Base-by-base conservation (phyloP, 306 rosid species). In the Prunus persica region DNA sequence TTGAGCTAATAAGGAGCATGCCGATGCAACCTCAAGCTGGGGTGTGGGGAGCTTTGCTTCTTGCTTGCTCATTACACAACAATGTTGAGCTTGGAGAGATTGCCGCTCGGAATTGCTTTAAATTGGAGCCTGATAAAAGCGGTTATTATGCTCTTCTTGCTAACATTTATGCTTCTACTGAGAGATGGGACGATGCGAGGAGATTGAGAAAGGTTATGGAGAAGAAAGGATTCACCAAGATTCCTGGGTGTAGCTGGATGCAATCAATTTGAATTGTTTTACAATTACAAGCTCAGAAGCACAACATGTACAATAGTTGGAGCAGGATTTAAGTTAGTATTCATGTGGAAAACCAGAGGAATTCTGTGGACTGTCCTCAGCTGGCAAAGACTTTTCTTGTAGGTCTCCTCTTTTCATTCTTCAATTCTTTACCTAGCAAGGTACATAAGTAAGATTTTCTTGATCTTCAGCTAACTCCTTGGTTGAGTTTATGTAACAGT, bases 1-100 rank as follows among this genome's bases (percentile, higher is more conserved):
- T 84, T 72, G 78, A 74, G 68, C 85, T 90, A 19, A 83, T 88
- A 83, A 82, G 82, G 66, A 86, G 80, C 74, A 88, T 90, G 96
- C 91, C 92, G 22, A 64, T 83, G 79, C 84, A 79, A 74, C 86
- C 96, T 55, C 87, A 88, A 71, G 83, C 80, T 32, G 87, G 88
- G 72, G 87, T 88, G 41, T 90, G 92, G 92, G 96, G 92, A 71
- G 96, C 92, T 78, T 41, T 90, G 69, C 96, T 90, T 83, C 90
- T 86, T 73, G 91, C 84, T n/a, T 90, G 96, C 81, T 73, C 70
- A 32, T 32, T 88, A 56, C 92, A 88, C 54, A 73, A 80, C 72
- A 83, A 83, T 78, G 82, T 88, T 58, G 86, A 86, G 62, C 84
- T 86, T 5, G 91, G 92, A 50, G 96, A 90, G 81, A 83, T 86